Base-by-base conservation (phyloP, 257 asterid species). In the Anisodus tanguticus region DNA sequence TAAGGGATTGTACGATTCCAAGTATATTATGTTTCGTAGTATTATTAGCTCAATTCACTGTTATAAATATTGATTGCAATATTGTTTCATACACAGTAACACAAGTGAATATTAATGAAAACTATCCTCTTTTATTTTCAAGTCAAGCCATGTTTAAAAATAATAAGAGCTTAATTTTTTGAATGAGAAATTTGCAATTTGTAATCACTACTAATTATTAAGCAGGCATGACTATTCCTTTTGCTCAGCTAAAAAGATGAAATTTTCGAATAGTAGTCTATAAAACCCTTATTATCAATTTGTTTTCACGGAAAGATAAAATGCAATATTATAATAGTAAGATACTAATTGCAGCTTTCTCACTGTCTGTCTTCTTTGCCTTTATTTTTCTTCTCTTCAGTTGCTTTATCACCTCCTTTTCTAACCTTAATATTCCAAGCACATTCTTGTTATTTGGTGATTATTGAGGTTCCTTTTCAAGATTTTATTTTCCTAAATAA, bases 391-490 rank as follows among this genome's bases (percentile, higher is more conserved):
- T 13, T 15, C 71, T 31, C 62, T 22, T 26, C 26, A 15, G 35
- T 63, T 66, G 83, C 63, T 51, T 76, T 76, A 26, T 76, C 63
- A 0, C 15, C 45, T 26, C 81, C 39, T 76, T 76, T 49, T 26
- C 43, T 35, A 76, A 76, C 81, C 57, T 82, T 68, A 80, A 66
- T 63, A 79, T 85, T 70, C 79, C 62, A 53, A 63, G 85, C 55
- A 82, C 60, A 68, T 83, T 66, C 83, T 83, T 82, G 82, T 89
- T 87, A 86, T 84, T 86, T 86, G 87, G 84, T 41, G 70, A 85
- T 86, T 83, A 88, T 85, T 80, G 53, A 80, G 77, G 17, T 31
- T 57, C 70, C 76, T 81, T 81, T 80, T 31, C 45, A 45, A 22
- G 31, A 62, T 76, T 76, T 76, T 76, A 47, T 76, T 51, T 53